Evolutionary conservation across 1,284 basidiomycete species (phyloP), one percentile per base, ranked within the genome.

Genomic region (Cryptococcus sp.): DNA sequence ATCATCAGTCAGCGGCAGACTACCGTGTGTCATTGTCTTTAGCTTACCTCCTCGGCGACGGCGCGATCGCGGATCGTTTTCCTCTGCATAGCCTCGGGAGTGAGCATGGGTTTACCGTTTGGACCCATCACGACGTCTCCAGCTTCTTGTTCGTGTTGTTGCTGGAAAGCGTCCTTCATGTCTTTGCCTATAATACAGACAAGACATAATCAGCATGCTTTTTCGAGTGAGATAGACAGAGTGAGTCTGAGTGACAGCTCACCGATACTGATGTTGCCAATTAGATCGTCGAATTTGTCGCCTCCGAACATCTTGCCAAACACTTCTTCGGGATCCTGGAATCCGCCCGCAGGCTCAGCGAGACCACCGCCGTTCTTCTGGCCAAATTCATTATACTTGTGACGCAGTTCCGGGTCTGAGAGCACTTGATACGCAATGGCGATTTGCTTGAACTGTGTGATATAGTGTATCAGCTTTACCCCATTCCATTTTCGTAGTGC

Each of bases 91-190:
- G 95, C 91, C 73, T 94, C 92, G 2, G 91, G 89, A 16, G 85
- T 85, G 46, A 96, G 65, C 5, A 89, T 65, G 10, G 77, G 76
- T 61, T 78, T 79, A 44, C 76, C 77, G 47, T 71, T 73, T 1
- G 74, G 68, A 15, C 75, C 75, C 19, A 77, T 67, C 44, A 69
- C 64, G 51, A 63, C 61, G 37, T 69, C 63, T 7, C 52, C 65
- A 15, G 67, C 57, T 11, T 82, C 83, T 61, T 90, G 88, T 11
- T 84, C 86, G 54, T 89, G 89, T 17, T 91, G 93, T 70, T 95
- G 90, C 73, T 99, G 94, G 72, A 99, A 81, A 5, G 93, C 94
- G 6, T 92, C 86, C 81, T 99, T 99, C 96, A 99, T 98, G 70
- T 99, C 95, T 67, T 86, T 86, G 37, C 93, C 94, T 93, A 54